A percentile compares a stretch with the other conserved stretches of the same genome.
phyloP scores from a whole-genome alignment of 2,329 filamentous ascomycete genomes.

The Leptographium flavum region DNA sequence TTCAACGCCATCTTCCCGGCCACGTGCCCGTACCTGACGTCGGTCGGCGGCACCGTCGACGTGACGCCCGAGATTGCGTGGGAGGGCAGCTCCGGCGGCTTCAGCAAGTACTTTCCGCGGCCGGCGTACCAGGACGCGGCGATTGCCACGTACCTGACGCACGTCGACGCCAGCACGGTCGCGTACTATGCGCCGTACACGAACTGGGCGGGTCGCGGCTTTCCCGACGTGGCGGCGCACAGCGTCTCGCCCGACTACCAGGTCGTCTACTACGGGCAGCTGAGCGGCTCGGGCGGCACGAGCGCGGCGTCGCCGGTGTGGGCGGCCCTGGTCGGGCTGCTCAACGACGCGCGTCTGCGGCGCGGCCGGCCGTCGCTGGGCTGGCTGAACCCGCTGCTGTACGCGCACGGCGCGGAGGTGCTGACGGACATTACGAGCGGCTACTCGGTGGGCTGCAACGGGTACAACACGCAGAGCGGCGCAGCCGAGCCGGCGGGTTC shows the following conservation, averaged over 20 bases:
- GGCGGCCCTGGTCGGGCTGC: conserved; percentile 45
- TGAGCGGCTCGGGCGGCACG: conserved; percentile 18
- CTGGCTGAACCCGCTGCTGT: conserved; percentile 50
- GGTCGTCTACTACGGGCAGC: conserved; percentile 17
- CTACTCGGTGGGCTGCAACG: conserved; percentile 20
- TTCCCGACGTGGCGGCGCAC: conserved; percentile 17
- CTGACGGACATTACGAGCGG: conserved; percentile 24
- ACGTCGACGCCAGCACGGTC: conserved; percentile 20
- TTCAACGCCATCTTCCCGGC: conserved; percentile 29
- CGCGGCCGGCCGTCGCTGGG: conserved; percentile 38
- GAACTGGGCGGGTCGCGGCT: conserved; percentile 19
- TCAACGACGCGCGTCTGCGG: conserved; percentile 48
- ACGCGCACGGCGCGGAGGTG: conserved; percentile 18
- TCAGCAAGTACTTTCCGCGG: conserved; percentile 30
- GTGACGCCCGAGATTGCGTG: conserved; percentile 36
- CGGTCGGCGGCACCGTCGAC: conserved; percentile 41
- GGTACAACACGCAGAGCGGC: conserved; percentile 13
- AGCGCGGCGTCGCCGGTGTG: conserved; percentile 48
- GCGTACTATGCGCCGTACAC: conserved; percentile 33
- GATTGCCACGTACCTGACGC: conserved; percentile 27
- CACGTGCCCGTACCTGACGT: conserved; percentile 45
- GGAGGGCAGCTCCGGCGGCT: conserved; percentile 38
- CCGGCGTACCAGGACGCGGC: conserved; percentile 30
- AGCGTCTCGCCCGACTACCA: conserved; percentile 14
- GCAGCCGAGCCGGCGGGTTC: conserved; percentile 29